Base-by-base conservation (phyloP, 805 yeast genomes). In the Kodamaea fukazawae region DNA sequence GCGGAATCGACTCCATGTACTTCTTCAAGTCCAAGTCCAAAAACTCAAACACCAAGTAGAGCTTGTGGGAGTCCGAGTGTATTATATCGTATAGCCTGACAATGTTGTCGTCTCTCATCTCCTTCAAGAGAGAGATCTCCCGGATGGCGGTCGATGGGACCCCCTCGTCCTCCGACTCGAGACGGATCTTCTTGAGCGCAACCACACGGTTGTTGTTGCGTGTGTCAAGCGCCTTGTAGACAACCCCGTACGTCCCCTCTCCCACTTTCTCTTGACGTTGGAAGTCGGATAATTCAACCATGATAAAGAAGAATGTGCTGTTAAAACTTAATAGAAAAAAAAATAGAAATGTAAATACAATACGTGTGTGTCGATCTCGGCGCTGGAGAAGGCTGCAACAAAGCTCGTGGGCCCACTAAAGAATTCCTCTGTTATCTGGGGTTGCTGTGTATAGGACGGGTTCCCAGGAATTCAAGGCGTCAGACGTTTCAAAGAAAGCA, bases 71-170 rank as follows among this genome's bases (percentile, higher is more conserved):
- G 61, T 91, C 97, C 2, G 96, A 85, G 61, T 93, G 99, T 46
- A 93, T 95, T 48, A 93, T 93, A 63, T 93, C 96, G 61, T 83
- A 87, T 31, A 93, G 73, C 34, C 95, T 73, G 16, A 93, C 97
- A 38, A 91, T 90, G 63, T 91, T 89, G 45, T 88, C 95, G 65
- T 93, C 96, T 48, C 87, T 79, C 75, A 93, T 75, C 60, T 93
- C 99, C 61, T 93, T 91, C 63, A 93, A 75, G 33, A 93, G 73
- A 1, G 98, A 91, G 51, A 93, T 93, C 60, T 93, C 99, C 53
- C 99, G 76, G 43, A 93, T 93, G 4, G 99, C 98, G 0, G 99
- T 93, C 1, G 97, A 89, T 2, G 99, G 99, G 15, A 95, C 97
- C 13, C 99, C 99, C 61, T 93, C 99, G 61, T 88, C 96, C 62